Base-by-base conservation (phyloP, 2,329 filamentous ascomycete genomes). In the Hymenoscyphus fraxineus region DNA sequence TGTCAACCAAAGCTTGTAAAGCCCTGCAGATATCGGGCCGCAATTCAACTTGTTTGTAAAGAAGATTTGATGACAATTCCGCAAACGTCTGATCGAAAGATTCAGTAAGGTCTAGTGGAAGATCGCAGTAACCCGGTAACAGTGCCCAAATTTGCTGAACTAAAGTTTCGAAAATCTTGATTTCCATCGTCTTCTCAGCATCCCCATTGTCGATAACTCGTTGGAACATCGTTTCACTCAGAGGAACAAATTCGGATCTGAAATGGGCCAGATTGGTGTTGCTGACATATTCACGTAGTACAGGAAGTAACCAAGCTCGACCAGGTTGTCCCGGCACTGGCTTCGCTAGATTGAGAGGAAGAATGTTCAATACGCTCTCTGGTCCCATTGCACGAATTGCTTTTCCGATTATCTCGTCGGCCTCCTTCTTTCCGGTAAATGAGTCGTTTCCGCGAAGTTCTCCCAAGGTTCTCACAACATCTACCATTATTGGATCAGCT, bases 151-250 rank as follows among this genome's bases (percentile, higher is more conserved):
- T 93, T 75, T 99, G 95, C 70, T 96, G 90, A 9, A 99, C 92
- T 4, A 99, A 82, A 0, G 95, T 98, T 79, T 99, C 94, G 75
- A 95, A 99, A 65, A 99, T 96, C 82, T 99, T 99, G 74, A 95
- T 85, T 76, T 98, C 93, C 84, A 97, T 93, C 0, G 92, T 95
- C 82, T 97, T 97, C 74, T 94, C 91, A 15, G 86, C 87, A 27
- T 85, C 81, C 15, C 90, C 91, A 72, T 96, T 90, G 67, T 96
- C 89, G 58, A 97, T 80, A 5, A 98, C 91, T 69, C 86, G 88
- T 76, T 98, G 92, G 76, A 94, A 97, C 82, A 99, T 91, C 59
- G 85, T 80, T 76, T 97, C 91, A 75, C 94, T 98, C 31, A 99
- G 81, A 16, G 95, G 93, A 6, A 97, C 87, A 77, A 99, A 88